phyloP scores from a whole-genome alignment of 2,329 filamentous ascomycete species.

The Xylaria sp. region DNA sequence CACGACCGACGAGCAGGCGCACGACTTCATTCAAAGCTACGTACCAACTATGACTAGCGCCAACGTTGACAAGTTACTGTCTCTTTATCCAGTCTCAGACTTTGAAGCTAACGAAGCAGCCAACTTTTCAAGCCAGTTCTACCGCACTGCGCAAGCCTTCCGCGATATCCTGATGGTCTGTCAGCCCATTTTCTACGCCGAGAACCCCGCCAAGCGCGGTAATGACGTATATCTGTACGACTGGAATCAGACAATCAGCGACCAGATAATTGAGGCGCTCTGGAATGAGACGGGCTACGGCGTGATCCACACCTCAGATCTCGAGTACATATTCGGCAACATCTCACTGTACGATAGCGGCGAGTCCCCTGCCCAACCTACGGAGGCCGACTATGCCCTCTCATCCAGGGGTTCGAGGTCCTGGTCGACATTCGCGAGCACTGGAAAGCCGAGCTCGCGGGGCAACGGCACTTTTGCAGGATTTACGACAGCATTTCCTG shows the following conservation, averaged over 20 bases:
- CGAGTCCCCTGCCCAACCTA: constrained; percentile 52
- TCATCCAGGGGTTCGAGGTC: constrained; percentile 55
- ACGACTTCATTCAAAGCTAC: constrained; percentile 55
- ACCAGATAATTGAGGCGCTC: constrained; percentile 53
- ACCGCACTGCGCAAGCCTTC: constrained; percentile 60
- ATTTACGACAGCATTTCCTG: constrained; percentile 54
- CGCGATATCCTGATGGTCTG: constrained; percentile 56
- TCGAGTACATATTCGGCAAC: constrained; percentile 64
- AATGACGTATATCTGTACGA: constrained; percentile 61
- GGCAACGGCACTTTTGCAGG: constrained; percentile 54
- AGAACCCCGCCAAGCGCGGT: constrained; percentile 46
- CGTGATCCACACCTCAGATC: constrained; percentile 63
- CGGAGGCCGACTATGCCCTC: constrained; percentile 55
- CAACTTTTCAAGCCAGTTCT: constrained; percentile 60
- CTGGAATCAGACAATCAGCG: constrained; percentile 66
- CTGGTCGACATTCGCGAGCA: constrained; percentile 60
- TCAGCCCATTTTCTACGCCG: constrained; percentile 34
- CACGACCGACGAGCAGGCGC: constrained; percentile 54
- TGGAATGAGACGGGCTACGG: constrained; percentile 55
- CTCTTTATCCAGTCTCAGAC: constrained; percentile 62
- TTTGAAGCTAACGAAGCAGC: constrained; percentile 54
- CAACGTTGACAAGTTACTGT: constrained; percentile 55
- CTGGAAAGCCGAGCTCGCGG: constrained; percentile 51
- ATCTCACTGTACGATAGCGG: constrained; percentile 56
- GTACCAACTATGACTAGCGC: constrained; percentile 51